Evolutionary conservation across 2,329 filamentous ascomycete species (phyloP).

Genomic region (Venturiaceae sp.): DNA sequence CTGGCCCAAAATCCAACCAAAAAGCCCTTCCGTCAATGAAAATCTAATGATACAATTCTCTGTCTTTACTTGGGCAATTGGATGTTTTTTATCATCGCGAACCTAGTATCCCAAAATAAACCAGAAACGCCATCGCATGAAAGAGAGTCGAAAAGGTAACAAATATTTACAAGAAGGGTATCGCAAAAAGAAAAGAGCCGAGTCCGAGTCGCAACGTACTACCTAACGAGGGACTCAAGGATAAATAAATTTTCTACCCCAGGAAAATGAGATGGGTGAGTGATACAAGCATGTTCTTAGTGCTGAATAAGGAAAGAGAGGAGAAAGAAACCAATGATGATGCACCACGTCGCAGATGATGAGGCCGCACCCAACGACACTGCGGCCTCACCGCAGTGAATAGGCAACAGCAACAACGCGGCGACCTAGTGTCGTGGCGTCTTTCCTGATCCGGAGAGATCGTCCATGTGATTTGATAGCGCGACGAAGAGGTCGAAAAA

Average conservation of each 20-base stretch:
- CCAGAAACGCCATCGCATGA: background rate
- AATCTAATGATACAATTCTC: background rate
- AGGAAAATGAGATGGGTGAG: background rate
- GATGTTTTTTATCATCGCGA: background rate
- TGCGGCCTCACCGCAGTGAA: background rate
- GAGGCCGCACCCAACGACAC: background rate
- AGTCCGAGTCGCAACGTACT: background rate
- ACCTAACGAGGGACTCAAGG: background rate
- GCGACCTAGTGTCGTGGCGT: background rate
- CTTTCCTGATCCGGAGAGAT: background rate
- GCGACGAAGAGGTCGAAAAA: constrained; percentile 95
- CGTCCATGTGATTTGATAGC: constrained; percentile 75
- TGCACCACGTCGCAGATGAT: background rate
- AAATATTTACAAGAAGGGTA: constrained; percentile 1
- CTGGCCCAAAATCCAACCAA: background rate
- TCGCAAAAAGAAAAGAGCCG: background rate
- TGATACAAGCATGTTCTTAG: background rate
- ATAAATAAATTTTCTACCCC: background rate
- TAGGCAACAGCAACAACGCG: background rate
- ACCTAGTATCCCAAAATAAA: background rate
- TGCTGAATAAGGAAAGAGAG: background rate
- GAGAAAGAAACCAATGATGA: background rate
- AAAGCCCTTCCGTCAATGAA: background rate
- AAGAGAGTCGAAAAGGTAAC: background rate
- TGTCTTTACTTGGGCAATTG: background rate